These are phyloP conservation scores for Piedraia hortae DNA, from an alignment of 2,329 filamentous ascomycete genomes.

Conservation along the genomic window DNA sequence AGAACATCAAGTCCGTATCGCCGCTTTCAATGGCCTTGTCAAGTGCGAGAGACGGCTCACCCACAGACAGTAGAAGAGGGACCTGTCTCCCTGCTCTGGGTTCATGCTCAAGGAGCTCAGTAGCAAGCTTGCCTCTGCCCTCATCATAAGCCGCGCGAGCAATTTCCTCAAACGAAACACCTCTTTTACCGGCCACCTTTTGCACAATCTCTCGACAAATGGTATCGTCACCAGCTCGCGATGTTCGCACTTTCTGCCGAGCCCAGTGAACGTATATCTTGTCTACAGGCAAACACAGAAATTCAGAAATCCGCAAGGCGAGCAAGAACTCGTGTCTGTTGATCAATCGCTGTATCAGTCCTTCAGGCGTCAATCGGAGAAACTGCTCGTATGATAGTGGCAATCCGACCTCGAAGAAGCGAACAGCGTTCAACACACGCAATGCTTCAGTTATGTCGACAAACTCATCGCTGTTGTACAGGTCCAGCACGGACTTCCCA, in stretches of 20 bases:
- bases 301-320: constrained; percentile 65
- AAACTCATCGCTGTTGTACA: constrained; percentile 96
- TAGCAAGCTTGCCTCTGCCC: constrained; percentile 66
- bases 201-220: constrained; percentile 71
- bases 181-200: constrained; percentile 60
- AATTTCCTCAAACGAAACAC: constrained; percentile 88
- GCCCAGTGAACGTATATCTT: constrained; percentile 94
- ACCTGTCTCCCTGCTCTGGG: constrained; percentile 89
- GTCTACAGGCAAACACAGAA: constrained; percentile 61
- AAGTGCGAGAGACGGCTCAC: constrained; percentile 78
- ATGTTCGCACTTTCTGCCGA: constrained; percentile 68
- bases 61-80: constrained; percentile 74
- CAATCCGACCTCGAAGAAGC: constrained; percentile 73
- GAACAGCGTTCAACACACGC: constrained; percentile 71
- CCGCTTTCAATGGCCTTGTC: constrained; percentile 93
- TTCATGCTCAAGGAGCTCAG: constrained; percentile 74
- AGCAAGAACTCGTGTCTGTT: constrained; percentile 79
- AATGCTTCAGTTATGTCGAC: constrained; percentile 93
- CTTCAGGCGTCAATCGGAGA: constrained; percentile 65
- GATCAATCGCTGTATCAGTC: constrained; percentile 59
- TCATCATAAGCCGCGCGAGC: constrained; percentile 84
- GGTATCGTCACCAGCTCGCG: constrained; percentile 60
- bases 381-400: constrained; percentile 88
- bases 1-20: constrained; percentile 78
- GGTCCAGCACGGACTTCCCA: constrained; percentile 85